Conservation (phyloP, 768 basidiomycete species). For the Lactifluus piperatus region DNA sequence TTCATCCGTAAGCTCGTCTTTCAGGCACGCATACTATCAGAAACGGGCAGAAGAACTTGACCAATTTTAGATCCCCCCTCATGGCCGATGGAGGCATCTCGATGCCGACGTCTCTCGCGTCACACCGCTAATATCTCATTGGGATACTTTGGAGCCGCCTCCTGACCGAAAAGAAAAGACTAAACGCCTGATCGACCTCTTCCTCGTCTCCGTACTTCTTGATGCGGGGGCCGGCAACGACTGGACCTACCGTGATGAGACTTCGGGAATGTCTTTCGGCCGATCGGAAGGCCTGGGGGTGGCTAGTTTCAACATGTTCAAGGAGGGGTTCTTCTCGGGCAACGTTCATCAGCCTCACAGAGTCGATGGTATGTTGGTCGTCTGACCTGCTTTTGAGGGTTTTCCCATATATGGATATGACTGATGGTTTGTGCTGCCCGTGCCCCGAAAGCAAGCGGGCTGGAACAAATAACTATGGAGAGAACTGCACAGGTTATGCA, state of each 20-base stretch:
- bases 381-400: background rate
- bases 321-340: slow-evolving; percentile 72
- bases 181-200: slow-evolving; percentile 79
- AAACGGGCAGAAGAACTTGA: background rate
- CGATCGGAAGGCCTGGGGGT: slow-evolving; percentile 83
- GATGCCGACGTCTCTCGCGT: slow-evolving; percentile 62
- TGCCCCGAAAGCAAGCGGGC: slow-evolving; percentile 59
- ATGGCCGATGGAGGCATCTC: slow-evolving; percentile 86
- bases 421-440: slow-evolving; percentile 10
- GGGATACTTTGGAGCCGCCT: slow-evolving; percentile 37
- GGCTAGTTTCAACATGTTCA: slow-evolving; percentile 87
- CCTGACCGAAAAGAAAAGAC: slow-evolving; percentile 50
- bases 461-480: slow-evolving; percentile 53
- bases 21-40: background rate
- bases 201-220: slow-evolving; percentile 83
- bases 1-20: slow-evolving; percentile 38
- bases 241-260: slow-evolving; percentile 69
- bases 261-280: slow-evolving; percentile 42
- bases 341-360: slow-evolving; percentile 48
- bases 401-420: background rate
- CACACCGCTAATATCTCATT: slow-evolving; percentile 47
- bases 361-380: slow-evolving; percentile 63
- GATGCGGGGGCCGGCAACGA: slow-evolving; percentile 87
- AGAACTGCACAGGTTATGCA: slow-evolving; percentile 67
- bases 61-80: slow-evolving; percentile 61